These are phyloP conservation scores for Peziza echinospora DNA, from an alignment of 495 filamentous ascomycete genomes.

Conservation along the genomic window DNA sequence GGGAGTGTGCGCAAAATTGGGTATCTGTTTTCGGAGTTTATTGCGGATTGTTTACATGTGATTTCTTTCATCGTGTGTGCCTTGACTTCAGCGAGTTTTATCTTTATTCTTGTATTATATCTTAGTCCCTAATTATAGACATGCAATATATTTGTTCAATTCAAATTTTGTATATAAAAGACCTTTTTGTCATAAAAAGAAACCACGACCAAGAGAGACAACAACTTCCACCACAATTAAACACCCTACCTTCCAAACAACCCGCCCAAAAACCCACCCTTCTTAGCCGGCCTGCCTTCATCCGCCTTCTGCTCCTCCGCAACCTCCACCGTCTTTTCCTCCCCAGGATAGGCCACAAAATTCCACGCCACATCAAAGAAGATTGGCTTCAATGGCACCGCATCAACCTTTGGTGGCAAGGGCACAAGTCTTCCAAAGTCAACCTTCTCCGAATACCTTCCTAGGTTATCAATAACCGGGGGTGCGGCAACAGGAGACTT, in stretches of 20 bases:
- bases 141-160: too few species aligned
- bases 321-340: conserved; percentile 6
- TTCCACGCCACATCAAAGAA: conserved; percentile 97
- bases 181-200: too few species aligned
- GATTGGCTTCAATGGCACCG: conserved; percentile 80
- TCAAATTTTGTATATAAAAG: too few species aligned
- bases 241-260: conserved; percentile 17
- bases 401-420: conserved; percentile 63
- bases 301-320: conserved; percentile 5
- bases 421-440: conserved; percentile 62
- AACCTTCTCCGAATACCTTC: conserved; percentile 46
- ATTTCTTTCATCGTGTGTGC: background rate
- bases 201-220: background rate
- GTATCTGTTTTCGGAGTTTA: too few species aligned
- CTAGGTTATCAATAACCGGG: conserved; percentile 35
- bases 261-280: conserved; percentile 17
- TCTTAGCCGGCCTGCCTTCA: conserved; percentile 8
- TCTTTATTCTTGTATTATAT: background rate
- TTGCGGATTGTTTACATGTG: too few species aligned
- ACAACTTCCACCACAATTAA: background rate
- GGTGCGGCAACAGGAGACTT: conserved; percentile 8
- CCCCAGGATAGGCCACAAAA: conserved; percentile 70
- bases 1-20: too few species aligned
- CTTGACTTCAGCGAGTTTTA: background rate
- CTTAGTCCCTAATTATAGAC: conserved; percentile 1